Evolutionary conservation across 495 filamentous ascomycete species (phyloP).

Genomic region (Aspergillus conjunctus): DNA sequence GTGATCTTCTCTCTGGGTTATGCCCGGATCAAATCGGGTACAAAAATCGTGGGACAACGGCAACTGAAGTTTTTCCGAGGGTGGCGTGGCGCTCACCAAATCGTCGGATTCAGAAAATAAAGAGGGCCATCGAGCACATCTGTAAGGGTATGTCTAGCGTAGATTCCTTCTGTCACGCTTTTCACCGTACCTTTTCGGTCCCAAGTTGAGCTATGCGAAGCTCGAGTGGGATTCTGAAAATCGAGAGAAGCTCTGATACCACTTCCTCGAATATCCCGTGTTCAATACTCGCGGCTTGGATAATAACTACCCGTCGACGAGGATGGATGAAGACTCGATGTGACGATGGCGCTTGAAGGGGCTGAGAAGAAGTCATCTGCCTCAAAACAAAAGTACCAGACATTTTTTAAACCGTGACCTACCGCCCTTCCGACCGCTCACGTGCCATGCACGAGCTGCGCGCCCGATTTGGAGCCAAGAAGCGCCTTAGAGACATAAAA

Average conservation of each 20-base stretch:
- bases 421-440: constrained; percentile 29
- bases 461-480: constrained; percentile 1
- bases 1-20: background rate
- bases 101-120: background rate
- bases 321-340: background rate
- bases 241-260: background rate
- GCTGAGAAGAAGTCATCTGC: background rate
- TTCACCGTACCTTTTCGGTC: constrained; percentile 7
- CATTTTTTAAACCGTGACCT: constrained; percentile 12
- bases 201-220: too few species aligned
- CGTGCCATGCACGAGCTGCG: constrained; percentile 3
- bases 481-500: constrained; percentile 12
- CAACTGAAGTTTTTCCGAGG: background rate
- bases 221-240: background rate
- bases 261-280: too few species aligned
- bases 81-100: background rate
- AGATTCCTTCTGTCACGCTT: background rate
- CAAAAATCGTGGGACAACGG: background rate
- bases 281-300: background rate
- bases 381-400: background rate
- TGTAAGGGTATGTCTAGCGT: constrained; percentile 11
- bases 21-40: background rate
- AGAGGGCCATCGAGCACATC: background rate
- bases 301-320: background rate
- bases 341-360: background rate